Base-by-base conservation (phyloP, 1,139 yeast genomes). In the Yamadazyma mexicana region DNA sequence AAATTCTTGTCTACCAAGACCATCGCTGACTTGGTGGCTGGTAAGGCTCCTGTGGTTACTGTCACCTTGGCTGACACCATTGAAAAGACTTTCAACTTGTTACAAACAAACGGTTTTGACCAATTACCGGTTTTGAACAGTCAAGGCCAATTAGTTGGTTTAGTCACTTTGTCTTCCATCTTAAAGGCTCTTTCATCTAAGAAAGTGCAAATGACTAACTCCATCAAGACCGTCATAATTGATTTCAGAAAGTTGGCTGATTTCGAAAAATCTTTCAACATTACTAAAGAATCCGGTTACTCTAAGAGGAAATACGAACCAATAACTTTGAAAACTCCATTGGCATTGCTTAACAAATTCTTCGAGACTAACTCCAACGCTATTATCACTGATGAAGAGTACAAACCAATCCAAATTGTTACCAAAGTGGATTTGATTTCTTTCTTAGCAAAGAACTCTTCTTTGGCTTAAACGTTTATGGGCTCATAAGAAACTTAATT, bases 321-420 rank as follows among this genome's bases (percentile, higher is more conserved):
- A 49, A 84, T 87, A 55, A 82, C 87, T 27, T 75, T 81, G 48
- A 75, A 77, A 44, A 84, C 95, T 20, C 75, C 84, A 40, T 73
- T 87, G 56, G 61, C 77, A 33, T 83, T 83, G 45, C 74, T 87
- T 62, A 85, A 83, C 69, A 76, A 79, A 54, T 87, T 87, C 65
- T 87, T 87, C 54, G 96, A 87, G 69, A 86, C 84, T 58, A 83
- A 87, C 65, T 86, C 95, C 10, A 83, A 87, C 53, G 95, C 95
- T 27, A 79, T 87, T 54, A 86, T 87, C 46, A 87, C 95, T 38
- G 92, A 84, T 56, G 64, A 61, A 7, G 82, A 78, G 18, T 73
- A 79, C 58, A 83, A 77, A 58, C 95, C 95, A 37, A 76, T 85
- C 36, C 94, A 87, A 61, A 83, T 87, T 45, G 95, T 87, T 44